These are phyloP conservation scores for Vaccinium macrocarpon DNA, from an alignment of 148 eudicot genomes.

Conservation along the genomic window DNA sequence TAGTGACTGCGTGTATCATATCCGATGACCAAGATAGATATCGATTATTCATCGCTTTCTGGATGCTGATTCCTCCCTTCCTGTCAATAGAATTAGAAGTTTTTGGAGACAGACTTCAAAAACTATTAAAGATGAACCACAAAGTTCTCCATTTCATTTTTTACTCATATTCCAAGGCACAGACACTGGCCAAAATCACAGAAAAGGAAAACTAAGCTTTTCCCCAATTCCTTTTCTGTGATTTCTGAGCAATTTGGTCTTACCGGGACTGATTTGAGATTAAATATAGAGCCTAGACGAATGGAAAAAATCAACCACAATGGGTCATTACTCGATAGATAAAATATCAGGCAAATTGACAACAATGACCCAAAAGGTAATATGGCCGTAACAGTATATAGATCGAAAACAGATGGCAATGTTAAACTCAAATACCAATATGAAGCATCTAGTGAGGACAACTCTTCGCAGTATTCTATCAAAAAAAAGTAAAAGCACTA, in stretches of 20 bases:
- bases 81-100: constrained; percentile 5
- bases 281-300: neutral
- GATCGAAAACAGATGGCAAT: neutral
- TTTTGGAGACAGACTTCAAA: constrained; percentile 2
- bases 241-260: neutral
- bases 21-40: neutral
- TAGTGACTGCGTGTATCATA: neutral
- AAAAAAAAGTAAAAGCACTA: neutral
- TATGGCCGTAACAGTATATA: neutral
- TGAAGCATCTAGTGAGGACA: neutral
- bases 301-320: neutral
- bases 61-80: neutral
- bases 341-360: neutral
- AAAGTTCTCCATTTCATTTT: neutral
- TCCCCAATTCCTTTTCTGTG: neutral
- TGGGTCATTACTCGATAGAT: neutral
- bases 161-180: neutral
- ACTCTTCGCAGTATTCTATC: neutral
- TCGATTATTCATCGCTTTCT: neutral
- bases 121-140: neutral
- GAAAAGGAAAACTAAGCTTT: neutral
- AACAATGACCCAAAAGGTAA: neutral
- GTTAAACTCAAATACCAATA: neutral
- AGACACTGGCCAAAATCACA: neutral
- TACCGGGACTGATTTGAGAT: neutral